These are phyloP conservation scores for Wickerhamiella occidentalis DNA, from an alignment of 805 yeast species.

Conservation along the genomic window DNA sequence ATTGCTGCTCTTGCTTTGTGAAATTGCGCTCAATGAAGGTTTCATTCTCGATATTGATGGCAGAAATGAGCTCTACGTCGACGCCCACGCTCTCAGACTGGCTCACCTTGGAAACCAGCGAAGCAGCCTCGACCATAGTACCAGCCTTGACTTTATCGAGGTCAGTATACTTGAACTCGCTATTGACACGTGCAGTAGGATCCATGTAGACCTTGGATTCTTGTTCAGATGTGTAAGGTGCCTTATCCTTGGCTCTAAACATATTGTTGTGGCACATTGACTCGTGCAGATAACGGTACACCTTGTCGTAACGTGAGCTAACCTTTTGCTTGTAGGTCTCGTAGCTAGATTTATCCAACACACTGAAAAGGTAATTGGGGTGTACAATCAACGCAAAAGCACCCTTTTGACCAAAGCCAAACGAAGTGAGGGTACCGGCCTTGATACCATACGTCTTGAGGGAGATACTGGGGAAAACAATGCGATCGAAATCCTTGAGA, in stretches of 20 bases:
- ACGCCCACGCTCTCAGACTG: slow-evolving; percentile 77
- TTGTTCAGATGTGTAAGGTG: slow-evolving; percentile 83
- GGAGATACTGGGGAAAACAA: slow-evolving; percentile 87
- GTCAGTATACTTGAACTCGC: slow-evolving; percentile 25
- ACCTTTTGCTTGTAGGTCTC: slow-evolving; percentile 62
- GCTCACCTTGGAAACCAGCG: slow-evolving; percentile 28
- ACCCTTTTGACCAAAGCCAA: slow-evolving; percentile 99
- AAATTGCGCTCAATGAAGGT: slow-evolving; percentile 89
- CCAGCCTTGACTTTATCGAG: slow-evolving; percentile 27
- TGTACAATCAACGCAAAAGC: slow-evolving; percentile 87
- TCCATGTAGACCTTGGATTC: slow-evolving; percentile 89
- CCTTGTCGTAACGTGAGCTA: slow-evolving; percentile 66
- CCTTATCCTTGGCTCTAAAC: slow-evolving; percentile 84
- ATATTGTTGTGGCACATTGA: slow-evolving; percentile 83
- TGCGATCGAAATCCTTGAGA: slow-evolving; percentile 73
- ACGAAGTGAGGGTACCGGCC: slow-evolving; percentile 93
- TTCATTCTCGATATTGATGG: slow-evolving; percentile 75
- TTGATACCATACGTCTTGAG: slow-evolving; percentile 93
- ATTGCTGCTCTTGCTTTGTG: slow-evolving; percentile 64
- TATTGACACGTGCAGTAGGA: slow-evolving; percentile 73
- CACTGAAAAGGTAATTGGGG: slow-evolving; percentile 85
- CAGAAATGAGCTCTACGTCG: slow-evolving; percentile 80
- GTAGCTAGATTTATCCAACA: slow-evolving; percentile 60
- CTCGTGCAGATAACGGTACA: slow-evolving; percentile 91
- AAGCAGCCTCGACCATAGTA: slow-evolving; percentile 22